phyloP scores from a whole-genome alignment of 1,139 yeast species.

The Blastobotrys persicus region DNA sequence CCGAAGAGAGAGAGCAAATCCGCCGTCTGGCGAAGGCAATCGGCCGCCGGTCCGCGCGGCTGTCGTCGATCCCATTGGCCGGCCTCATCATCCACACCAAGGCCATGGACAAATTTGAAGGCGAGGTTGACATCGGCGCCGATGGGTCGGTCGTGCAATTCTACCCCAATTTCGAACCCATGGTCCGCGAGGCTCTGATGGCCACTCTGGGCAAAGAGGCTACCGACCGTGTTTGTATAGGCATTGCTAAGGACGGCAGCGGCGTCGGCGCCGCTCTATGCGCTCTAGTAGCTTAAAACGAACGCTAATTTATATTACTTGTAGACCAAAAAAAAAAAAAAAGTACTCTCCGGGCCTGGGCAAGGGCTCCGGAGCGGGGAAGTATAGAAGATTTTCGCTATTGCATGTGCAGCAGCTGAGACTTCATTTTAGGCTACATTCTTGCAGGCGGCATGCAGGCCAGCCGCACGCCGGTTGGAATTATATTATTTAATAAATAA shows the following conservation, averaged over 20 bases:
- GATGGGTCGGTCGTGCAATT: slow-evolving; percentile 93
- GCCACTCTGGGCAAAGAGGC: slow-evolving; percentile 57
- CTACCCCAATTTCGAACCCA: slow-evolving; percentile 81
- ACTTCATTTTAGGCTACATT: no score
- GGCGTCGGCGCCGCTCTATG: slow-evolving; percentile 97
- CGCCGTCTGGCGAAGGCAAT: slow-evolving; percentile 74
- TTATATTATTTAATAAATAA: no score
- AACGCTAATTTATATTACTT: no score
- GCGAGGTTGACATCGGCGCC: slow-evolving; percentile 84
- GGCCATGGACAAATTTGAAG: slow-evolving; percentile 49
- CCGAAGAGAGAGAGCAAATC: slow-evolving; percentile 69
- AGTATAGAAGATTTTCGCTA: no score
- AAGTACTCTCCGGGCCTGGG: no score
- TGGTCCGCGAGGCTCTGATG: slow-evolving; percentile 71
- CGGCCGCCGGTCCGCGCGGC: slow-evolving; percentile 77
- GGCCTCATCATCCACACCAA: slow-evolving; percentile 63
- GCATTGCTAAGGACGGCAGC: slow-evolving; percentile 88
- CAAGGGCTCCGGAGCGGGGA: background rate
- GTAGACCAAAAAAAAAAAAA: no score
- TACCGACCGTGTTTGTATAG: slow-evolving; percentile 64
- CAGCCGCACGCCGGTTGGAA: no score
- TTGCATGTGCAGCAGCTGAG: no score
- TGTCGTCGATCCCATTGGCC: slow-evolving; percentile 85
- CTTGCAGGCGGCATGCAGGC: no score
- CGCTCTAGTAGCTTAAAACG: slow-evolving; percentile 51